Base-by-base conservation (phyloP, 202 grass and related monocot genomes). In the Brachypodium distachyon region DNA sequence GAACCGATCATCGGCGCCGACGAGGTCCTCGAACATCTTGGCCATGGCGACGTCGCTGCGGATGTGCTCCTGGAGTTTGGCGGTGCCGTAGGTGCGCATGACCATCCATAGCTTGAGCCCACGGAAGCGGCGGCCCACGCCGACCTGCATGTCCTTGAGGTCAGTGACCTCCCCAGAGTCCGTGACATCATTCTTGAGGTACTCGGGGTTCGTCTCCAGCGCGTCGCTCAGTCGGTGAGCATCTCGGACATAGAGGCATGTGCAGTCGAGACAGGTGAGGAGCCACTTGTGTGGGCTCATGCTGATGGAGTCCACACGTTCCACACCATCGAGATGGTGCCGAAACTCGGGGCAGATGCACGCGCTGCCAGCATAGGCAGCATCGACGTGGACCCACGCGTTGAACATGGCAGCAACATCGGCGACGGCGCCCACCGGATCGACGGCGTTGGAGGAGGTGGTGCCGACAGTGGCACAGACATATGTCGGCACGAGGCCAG, bases 341-440 rank as follows among this genome's bases (percentile, higher is more conserved):
- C 86, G 39, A 70, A 92, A 89, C 90, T 92, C 90, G 2, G 83
- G 86, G 82, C 90, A 92, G 78, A 92, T 85, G 79, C 90, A 92
- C 86, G n/a, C n/a, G n/a, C n/a, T n/a, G n/a, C n/a, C n/a, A n/a
- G n/a, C n/a, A n/a, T n/a, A n/a, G n/a, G n/a, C 86, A 0, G 90
- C 86, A 38, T 92, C 90, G 0, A 92, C 28, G 65, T 92, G 90
- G 3, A 92, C 90, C 90, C 86, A 92, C 0, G 76, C 82, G 0
- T 11, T 61, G 74, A 83, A 88, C 48, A 1, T 1, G 2, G 74
- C 18, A 0, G 86, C 82, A 0, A 74, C 86, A 3, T 88, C 77
- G 7, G 89, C 70, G 2, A 88, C 53, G 4, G 65, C 52, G 1
- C 73, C 81, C 0, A 91, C 51, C 1, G 82, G 82, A 54, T 86